These are phyloP conservation scores for Cicer cuneatum DNA, from an alignment of 306 rosid genomes.

Conservation along the genomic window DNA sequence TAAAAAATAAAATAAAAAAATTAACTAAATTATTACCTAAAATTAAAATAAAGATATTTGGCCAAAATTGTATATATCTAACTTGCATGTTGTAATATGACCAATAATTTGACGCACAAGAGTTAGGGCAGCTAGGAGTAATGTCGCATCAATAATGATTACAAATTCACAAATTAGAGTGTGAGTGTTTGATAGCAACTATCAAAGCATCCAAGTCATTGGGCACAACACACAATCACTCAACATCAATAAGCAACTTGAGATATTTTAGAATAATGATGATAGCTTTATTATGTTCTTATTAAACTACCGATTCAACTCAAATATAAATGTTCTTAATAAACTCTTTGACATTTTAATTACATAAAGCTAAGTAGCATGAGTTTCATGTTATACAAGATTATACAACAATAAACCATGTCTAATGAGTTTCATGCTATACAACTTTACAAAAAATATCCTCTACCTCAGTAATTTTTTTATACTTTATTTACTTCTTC, in stretches of 20 bases:
- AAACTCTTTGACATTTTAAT: background rate
- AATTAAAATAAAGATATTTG: too few relatives aligned
- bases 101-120: constrained; percentile 25
- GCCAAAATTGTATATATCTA: background rate
- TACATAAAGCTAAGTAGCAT: background rate
- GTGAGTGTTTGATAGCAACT: background rate
- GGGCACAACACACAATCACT: constrained; percentile 31
- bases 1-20: too few relatives aligned
- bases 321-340: constrained; percentile 2
- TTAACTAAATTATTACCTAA: too few relatives aligned
- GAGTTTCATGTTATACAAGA: too few relatives aligned
- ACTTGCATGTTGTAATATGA: background rate
- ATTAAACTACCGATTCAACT: background rate
- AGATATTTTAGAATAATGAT: constrained; percentile 15
- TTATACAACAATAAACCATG: too few relatives aligned
- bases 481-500: too few relatives aligned
- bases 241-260: constrained; percentile 20
- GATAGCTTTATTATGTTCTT: constrained; percentile 25
- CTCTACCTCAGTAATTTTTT: too few relatives aligned
- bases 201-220: constrained; percentile 19
- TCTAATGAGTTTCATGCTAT: too few relatives aligned
- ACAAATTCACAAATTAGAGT: background rate
- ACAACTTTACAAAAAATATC: too few relatives aligned
- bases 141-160: constrained; percentile 42
- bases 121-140: constrained; percentile 7